Conservation (phyloP, 2,329 filamentous ascomycete species). For the Beauveria medogensis region DNA sequence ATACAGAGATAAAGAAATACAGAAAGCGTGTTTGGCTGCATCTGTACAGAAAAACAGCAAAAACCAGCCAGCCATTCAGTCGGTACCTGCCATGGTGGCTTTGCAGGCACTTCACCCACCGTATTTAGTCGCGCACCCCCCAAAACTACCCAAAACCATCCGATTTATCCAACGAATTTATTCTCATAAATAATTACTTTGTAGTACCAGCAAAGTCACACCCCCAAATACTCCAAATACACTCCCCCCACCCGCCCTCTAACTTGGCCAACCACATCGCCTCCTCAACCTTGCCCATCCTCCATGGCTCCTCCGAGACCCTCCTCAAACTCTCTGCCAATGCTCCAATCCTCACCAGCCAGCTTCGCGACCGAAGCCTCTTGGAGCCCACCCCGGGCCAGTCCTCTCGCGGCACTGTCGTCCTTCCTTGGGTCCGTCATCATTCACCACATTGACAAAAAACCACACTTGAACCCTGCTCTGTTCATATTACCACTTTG, state of each 20-base stretch:
- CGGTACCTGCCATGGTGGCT: too few relatives aligned
- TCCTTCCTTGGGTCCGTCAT: background rate
- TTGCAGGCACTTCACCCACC: background rate
- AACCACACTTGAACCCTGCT: background rate
- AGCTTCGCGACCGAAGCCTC: conserved; percentile 9
- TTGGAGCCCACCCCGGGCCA: conserved; percentile 1
- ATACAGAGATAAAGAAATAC: too few relatives aligned
- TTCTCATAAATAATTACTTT: too few relatives aligned
- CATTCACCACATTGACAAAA: background rate
- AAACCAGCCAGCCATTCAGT: too few relatives aligned
- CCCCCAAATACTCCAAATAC: background rate
- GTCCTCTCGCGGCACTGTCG: background rate
- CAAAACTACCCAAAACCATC: too few relatives aligned
- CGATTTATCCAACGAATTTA: too few relatives aligned
- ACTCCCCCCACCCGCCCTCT: background rate
- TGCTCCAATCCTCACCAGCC: background rate
- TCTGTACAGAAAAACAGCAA: too few relatives aligned
- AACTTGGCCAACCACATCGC: conserved; percentile 8
- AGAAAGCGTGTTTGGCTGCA: too few relatives aligned
- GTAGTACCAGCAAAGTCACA: background rate
- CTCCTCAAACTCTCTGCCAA: conserved; percentile 13
- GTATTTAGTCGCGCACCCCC: background rate
- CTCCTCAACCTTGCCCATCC: conserved; percentile 10
- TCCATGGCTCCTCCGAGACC: conserved; percentile 12
- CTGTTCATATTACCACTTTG: background rate